These are phyloP conservation scores for Cladosporium cucumerinum DNA, from an alignment of 2,329 filamentous ascomycete species.

Conservation along the genomic window DNA sequence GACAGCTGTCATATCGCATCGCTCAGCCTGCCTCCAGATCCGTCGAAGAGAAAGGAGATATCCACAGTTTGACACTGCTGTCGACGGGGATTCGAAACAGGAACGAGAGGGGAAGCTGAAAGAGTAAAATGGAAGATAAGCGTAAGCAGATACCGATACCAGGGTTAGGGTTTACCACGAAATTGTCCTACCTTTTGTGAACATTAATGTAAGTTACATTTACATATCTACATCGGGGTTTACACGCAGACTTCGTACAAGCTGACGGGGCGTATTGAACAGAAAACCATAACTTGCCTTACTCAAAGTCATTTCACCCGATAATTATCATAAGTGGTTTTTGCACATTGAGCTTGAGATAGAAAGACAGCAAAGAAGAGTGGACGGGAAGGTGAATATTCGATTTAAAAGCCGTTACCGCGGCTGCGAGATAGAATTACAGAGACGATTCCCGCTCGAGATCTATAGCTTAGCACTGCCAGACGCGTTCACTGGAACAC, in stretches of 20 bases:
- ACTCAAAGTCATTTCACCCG: not conserved
- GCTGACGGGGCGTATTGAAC: no score
- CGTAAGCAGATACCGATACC: not conserved
- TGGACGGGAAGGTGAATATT: no score
- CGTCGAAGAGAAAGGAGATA: not conserved
- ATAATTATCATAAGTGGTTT: not conserved
- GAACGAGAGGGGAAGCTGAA: not conserved
- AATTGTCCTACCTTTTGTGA: no score
- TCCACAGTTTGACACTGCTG: not conserved
- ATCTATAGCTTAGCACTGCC: not conserved
- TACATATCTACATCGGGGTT: not conserved
- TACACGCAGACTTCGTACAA: not conserved
- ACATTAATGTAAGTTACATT: not conserved
- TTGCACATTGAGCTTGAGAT: not conserved
- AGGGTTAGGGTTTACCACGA: not conserved
- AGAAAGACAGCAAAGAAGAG: no score
- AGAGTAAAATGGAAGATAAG: not conserved
- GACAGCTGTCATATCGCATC: slow-evolving; percentile 32
- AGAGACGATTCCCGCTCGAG: not conserved
- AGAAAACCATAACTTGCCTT: not conserved
- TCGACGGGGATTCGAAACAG: not conserved
- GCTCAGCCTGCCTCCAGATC: not conserved
- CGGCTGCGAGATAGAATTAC: not conserved
- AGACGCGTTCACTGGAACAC: not conserved
- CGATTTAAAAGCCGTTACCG: not conserved